A percentile compares a stretch with the other conserved stretches of the same genome.
phyloP scores from a whole-genome alignment of 2,329 filamentous ascomycete genomes.

The Fusarium fracticaudum region DNA sequence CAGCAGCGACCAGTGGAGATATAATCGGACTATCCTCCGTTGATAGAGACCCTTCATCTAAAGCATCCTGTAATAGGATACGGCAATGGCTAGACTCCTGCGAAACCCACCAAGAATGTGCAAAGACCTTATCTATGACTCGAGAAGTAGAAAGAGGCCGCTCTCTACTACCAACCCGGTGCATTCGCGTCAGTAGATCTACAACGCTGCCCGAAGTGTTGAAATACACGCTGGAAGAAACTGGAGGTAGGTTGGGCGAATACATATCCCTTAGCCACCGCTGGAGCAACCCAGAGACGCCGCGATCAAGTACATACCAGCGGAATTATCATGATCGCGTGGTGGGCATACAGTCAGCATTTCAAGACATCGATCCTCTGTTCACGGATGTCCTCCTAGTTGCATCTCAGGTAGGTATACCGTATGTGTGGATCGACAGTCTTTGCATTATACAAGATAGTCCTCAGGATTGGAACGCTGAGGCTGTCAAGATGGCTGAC shows the following conservation, averaged over 20 bases:
- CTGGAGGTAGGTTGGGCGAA: neutral
- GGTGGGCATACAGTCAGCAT: neutral
- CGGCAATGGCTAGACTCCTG: neutral
- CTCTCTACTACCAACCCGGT: accelerated
- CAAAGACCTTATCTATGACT: neutral
- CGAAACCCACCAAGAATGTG: neutral
- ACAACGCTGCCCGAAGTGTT: accelerated
- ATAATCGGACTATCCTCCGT: accelerated
- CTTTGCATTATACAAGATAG: neutral
- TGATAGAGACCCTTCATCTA: accelerated
- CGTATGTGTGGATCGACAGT: neutral
- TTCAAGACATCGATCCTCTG: accelerated
- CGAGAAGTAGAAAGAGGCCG: neutral
- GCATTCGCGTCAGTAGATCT: accelerated
- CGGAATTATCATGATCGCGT: neutral
- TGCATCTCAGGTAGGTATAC: accelerated
- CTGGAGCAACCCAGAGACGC: neutral
- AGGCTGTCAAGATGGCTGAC: neutral
- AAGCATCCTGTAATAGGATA: neutral
- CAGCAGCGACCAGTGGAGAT: neutral
- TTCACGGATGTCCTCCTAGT: neutral
- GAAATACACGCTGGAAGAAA: accelerated
- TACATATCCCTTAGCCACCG: neutral
- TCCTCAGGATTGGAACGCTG: neutral
- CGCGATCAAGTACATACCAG: neutral